Evolutionary conservation across 192 early-diverging fungal genomes (phyloP), one percentile per base, ranked within the genome.

Genomic region (Linnemannia schmuckeri): DNA sequence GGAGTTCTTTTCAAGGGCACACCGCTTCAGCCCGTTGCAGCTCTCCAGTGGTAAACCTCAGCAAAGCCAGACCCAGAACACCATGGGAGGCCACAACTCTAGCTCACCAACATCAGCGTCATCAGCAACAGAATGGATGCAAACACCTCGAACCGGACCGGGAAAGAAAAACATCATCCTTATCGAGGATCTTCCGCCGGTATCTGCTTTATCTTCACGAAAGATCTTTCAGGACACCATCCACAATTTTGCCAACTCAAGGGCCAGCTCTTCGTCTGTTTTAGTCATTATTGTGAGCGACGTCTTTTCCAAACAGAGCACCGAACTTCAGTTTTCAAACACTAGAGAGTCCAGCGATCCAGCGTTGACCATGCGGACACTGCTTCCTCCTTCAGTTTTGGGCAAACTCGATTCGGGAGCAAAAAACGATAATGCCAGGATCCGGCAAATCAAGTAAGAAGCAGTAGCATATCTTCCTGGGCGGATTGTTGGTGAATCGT

Each of bases 101-200:
- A 66, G 61, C 61, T 66, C 61, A 24, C 61, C 30, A 17, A 8
- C 61, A 66, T 3, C 27, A 66, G 13, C 49, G 20, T 66, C 61
- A 33, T 33, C 27, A 66, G 6, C 61, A n/a, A n/a, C n/a, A 24
- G 37, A 24, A 52, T 27, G 20, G n/a, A 4, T n/a, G 6, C 30
- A 37, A 24, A 24, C 38, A 44, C 9, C 77, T n/a, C n/a, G 55
- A 30, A 46, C 73, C 41, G 63, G 73, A 30, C 15, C 40, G 17
- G 74, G 30, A 27, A 75, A 61, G 27, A 82, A 78, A 63, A 89
- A 89, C 27, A 76, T 94, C 15, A 90, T 94, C 33, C 52, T 94
- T 35, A 85, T 94, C 22, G 93, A 94, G 74, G 93, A 94, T 38
- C 41, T 94, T 69, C 93, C 93, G 0, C 92, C 93, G 30, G 75